phyloP scores from a whole-genome alignment of 441 rosid species.

The Pelargonium australe region DNA sequence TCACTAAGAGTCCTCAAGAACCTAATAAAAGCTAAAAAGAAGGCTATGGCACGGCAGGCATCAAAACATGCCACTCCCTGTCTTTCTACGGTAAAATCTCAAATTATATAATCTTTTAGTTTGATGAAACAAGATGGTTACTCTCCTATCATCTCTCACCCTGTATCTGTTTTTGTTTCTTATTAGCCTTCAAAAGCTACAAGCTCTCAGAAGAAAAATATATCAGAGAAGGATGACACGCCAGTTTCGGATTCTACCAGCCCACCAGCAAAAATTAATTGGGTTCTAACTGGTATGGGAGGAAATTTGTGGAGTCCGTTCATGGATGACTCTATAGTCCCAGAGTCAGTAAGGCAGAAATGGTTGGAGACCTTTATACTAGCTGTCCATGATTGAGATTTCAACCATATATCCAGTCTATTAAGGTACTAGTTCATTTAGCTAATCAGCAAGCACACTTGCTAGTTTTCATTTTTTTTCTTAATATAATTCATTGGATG shows the following conservation, averaged over 20 bases:
- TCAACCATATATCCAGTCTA: too few relatives aligned
- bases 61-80: conserved; percentile 3
- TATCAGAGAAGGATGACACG: conserved; percentile 15
- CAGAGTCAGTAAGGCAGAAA: conserved; percentile 29
- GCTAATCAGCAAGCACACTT: too few relatives aligned
- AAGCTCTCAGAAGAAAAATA: conserved; percentile 20
- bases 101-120: not conserved
- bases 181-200: conserved; percentile 19
- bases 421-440: too few relatives aligned
- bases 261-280: conserved; percentile 41
- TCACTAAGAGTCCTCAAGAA: conserved; percentile 10
- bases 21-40: conserved; percentile 11
- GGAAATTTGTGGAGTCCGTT: conserved; percentile 36
- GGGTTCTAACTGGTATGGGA: conserved; percentile 43
- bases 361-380: conserved; percentile 41
- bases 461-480: too few relatives aligned
- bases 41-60: not conserved
- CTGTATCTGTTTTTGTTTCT: not conserved
- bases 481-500: too few relatives aligned
- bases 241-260: conserved; percentile 15
- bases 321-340: conserved; percentile 31
- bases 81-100: not conserved
- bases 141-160: conserved; percentile 3
- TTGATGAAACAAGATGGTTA: not conserved
- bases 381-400: conserved; percentile 22